Percentiles rank a stretch among this genome's conserved stretches.
phyloP scores from a whole-genome alignment of 2,329 filamentous ascomycete genomes.

The Fusarium beomiforme region DNA sequence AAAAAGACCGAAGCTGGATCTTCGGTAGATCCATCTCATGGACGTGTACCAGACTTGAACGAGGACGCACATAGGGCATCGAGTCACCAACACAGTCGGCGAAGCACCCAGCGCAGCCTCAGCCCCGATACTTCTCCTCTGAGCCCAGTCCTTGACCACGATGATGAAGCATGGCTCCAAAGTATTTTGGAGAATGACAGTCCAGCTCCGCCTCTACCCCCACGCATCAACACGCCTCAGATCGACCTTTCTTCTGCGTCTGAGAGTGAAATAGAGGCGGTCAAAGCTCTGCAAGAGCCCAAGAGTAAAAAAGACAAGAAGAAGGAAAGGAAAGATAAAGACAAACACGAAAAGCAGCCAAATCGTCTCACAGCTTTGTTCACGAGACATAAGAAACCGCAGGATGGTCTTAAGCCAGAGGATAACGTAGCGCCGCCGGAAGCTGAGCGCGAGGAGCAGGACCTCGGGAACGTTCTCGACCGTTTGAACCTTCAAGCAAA shows the following conservation, averaged over 20 bases:
- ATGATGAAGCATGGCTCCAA: slow-evolving; percentile 68
- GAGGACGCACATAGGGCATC: slow-evolving; percentile 22
- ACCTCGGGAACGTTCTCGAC: slow-evolving; percentile 83
- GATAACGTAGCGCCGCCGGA: slow-evolving; percentile 55
- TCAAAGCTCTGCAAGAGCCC: slow-evolving; percentile 41
- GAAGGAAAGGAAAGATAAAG: slow-evolving; percentile 48
- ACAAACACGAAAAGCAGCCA: slow-evolving; percentile 48
- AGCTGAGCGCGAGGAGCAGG: slow-evolving; percentile 68
- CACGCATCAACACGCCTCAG: slow-evolving; percentile 60
- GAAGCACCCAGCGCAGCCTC: slow-evolving; percentile 39
- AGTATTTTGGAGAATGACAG: slow-evolving; percentile 58
- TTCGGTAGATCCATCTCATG: slow-evolving; percentile 22
- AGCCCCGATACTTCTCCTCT: slow-evolving; percentile 39
- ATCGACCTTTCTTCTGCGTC: slow-evolving; percentile 50
- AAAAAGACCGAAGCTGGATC: slow-evolving; percentile 21
- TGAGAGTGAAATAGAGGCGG: slow-evolving; percentile 40
- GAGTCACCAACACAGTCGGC: slow-evolving; percentile 11
- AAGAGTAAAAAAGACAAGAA: slow-evolving; percentile 48
- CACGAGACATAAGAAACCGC: slow-evolving; percentile 53
- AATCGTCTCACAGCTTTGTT: slow-evolving; percentile 51
- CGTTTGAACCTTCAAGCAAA: slow-evolving; percentile 83
- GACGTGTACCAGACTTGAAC: slow-evolving; percentile 23
- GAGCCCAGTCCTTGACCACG: slow-evolving; percentile 62
- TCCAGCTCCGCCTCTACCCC: slow-evolving; percentile 65
- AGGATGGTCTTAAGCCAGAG: slow-evolving; percentile 47